A percentile compares a stretch with the other conserved stretches of the same genome.
These are phyloP conservation scores for Coemansia sp. DNA, from an alignment of 192 early-diverging fungal species.

Conservation along the genomic window DNA sequence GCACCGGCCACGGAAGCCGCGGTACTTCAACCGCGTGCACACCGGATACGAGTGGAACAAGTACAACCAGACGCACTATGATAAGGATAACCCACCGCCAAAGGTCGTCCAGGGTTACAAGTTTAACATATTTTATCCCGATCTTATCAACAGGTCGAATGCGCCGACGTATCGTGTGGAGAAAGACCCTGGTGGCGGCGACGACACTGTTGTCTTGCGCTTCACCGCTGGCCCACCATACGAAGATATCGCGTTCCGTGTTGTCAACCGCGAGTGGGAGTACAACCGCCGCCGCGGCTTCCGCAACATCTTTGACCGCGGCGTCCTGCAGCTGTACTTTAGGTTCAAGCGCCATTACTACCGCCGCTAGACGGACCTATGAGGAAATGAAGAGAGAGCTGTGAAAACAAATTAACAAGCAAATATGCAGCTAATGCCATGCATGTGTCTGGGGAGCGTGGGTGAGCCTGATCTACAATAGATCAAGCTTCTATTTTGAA, in stretches of 20 bases:
- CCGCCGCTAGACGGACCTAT: constrained; percentile 55
- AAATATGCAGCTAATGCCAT: too few relatives aligned
- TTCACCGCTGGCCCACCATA: constrained; percentile 97
- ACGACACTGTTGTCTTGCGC: constrained; percentile 83
- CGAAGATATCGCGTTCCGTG: constrained; percentile 96
- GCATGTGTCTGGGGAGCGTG: not conserved
- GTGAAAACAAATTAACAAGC: too few relatives aligned
- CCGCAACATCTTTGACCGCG: constrained; percentile 75
- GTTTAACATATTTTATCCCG: constrained; percentile 98
- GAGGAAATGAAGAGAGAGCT: too few relatives aligned
- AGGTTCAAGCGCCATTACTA: constrained; percentile 82
- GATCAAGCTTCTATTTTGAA: too few relatives aligned
- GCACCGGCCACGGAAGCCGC: constrained; percentile 91
- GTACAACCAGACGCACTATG: constrained; percentile 99
- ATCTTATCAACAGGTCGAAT: constrained; percentile 87
- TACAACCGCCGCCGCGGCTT: constrained; percentile 87
- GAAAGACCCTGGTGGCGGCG: constrained; percentile 56
- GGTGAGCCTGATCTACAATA: too few relatives aligned
- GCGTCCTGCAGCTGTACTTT: constrained; percentile 80
- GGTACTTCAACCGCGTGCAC: constrained; percentile 96
- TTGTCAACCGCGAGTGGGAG: constrained; percentile 97
- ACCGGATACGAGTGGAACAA: constrained; percentile 99
- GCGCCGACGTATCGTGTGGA: constrained; percentile 90
- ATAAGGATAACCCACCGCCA: constrained; percentile 95
- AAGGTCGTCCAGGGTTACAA: constrained; percentile 98